Evolutionary conservation across 2,329 filamentous ascomycete species (phyloP), one percentile per base, ranked within the genome.

Genomic region (Colletotrichum tropicale): DNA sequence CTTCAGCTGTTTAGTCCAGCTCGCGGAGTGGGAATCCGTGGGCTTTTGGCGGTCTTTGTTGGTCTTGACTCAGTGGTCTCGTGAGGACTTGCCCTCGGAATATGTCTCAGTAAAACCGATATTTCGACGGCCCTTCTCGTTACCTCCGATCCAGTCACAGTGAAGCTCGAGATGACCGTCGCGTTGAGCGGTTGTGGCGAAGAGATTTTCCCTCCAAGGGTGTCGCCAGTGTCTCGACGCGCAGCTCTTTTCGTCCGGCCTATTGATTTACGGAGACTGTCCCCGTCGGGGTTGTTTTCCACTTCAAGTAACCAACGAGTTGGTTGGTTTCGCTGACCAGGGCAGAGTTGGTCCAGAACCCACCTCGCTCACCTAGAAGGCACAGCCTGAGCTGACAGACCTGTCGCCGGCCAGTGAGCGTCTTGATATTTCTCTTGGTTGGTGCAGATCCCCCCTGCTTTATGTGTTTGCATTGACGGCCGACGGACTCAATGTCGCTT

Each of bases 71-170:
- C 66, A 34, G 66, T 58, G 16, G 66, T 24, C 43, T 74, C 58
- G 71, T 70, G 66, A 74, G 28, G 34, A 74, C 30, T 66, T 74
- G 38, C 60, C 67, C 36, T 71, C 71, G 71, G 66, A 71, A 16
- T 24, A 70, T 16, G 34, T 66, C 38, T 36, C 26, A 28, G 65
- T 71, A 74, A 74, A 48, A 28, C 71, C 60, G 71, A 74, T 13
- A 38, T 13, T 61, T 71, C 55, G 12, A 74, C 43, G 65, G 56
- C 55, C 24, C 30, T 68, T 4, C 56, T 30, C 38, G 21, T 74
- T 71, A 74, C 48, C 71, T 74, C 71, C 60, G 66, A 65, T 26
- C 67, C 71, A 70, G 60, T 74, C 34, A 52, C 10, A 60, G 65
- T 30, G 26, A 58, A 66, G 34, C 24, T 48, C 10, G 18, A 48